Evolutionary conservation across 495 filamentous ascomycete species (phyloP).

Genomic region (Tuber borchii): DNA sequence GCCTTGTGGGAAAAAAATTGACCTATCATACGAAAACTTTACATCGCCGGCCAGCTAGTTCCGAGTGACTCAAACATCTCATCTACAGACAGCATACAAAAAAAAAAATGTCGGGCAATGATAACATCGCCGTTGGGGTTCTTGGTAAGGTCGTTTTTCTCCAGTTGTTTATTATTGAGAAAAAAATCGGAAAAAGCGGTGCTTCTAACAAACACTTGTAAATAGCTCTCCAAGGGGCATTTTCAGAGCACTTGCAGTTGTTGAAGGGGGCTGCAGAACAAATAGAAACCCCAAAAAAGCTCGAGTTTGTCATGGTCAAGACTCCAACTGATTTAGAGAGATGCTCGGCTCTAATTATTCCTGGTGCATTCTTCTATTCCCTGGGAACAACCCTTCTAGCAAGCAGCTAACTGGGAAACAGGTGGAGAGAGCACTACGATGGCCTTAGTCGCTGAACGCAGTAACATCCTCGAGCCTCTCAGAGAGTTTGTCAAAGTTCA

Average conservation of each 20-base stretch:
- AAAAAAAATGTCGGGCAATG: constrained; percentile 10
- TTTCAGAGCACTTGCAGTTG: constrained; percentile 76
- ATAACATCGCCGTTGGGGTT: constrained; percentile 18
- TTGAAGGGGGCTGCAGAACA: constrained; percentile 58
- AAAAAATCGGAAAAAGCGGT: not conserved
- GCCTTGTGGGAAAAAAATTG: constrained; percentile 14
- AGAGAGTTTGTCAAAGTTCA: constrained; percentile 85
- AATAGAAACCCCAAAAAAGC: constrained; percentile 41
- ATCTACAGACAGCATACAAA: not conserved
- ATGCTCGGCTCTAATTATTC: constrained; percentile 82
- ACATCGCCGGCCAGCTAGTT: not conserved
- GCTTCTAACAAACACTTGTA: constrained; percentile 6
- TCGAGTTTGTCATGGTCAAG: constrained; percentile 72
- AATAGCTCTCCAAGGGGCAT: constrained; percentile 81
- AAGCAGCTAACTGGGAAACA: constrained; percentile 10
- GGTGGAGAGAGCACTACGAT: constrained; percentile 95
- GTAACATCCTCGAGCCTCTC: constrained; percentile 73
- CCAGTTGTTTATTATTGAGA: not conserved
- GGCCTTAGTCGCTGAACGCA: constrained; percentile 75
- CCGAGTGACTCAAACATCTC: not conserved
- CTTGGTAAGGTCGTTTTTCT: constrained; percentile 16
- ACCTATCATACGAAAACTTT: constrained; percentile 11
- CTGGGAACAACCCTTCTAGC: not conserved
- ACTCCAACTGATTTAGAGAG: constrained; percentile 60
- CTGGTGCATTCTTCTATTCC: constrained; percentile 41